Evolutionary conservation across 495 filamentous ascomycete genomes (phyloP), one percentile per base, ranked within the genome.

Genomic region (Penicillium maclennaniae): DNA sequence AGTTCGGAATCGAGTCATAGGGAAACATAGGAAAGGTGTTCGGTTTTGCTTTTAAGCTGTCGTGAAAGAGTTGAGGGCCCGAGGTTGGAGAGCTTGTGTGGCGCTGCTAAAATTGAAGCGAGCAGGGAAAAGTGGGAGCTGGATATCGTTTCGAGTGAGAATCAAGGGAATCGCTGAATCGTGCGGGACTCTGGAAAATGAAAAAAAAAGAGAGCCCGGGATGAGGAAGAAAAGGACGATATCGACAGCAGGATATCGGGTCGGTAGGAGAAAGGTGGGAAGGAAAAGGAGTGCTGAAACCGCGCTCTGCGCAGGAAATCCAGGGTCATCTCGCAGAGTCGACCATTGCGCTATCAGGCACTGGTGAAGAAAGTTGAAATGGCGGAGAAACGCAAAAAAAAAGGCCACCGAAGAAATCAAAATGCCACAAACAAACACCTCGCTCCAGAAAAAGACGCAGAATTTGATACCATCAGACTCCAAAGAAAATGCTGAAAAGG

Each of bases 1-100:
- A 25, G 25, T 53, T 47, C 51, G 45, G 37, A 51, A 54, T 58
- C 42, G 44, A 44, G 49, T 68, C 67, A 60, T 70, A 9, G 39
- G 41, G 38, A 53, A 38, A 70, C 68, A 70, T 69, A 70, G 63
- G 68, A 70, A 63, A 54, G 41, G 19, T 55, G 43, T 47, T 42
- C 51, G 50, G 45, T 43, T 20, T 25, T 37, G 27, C 8, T 31
- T 41, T 31, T 40, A 42, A 52, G 49, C 47, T 60, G 47, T 57
- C 62, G 51, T 60, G 26, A 45, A 43, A 39, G 31, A 43, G 23
- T 53, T 37, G 27, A 34, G 38, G 39, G 44, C 51, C 60, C 54
- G 38, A 25, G 23, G 46, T 54, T 61, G 45, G n/a, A 43, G 45
- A 49, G 43, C 40, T 54, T 55, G 53, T 20, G 21, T 47, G 45